Evolutionary conservation across 768 basidiomycete species (phyloP).

Genomic region (Melanogaster broomeanus): DNA sequence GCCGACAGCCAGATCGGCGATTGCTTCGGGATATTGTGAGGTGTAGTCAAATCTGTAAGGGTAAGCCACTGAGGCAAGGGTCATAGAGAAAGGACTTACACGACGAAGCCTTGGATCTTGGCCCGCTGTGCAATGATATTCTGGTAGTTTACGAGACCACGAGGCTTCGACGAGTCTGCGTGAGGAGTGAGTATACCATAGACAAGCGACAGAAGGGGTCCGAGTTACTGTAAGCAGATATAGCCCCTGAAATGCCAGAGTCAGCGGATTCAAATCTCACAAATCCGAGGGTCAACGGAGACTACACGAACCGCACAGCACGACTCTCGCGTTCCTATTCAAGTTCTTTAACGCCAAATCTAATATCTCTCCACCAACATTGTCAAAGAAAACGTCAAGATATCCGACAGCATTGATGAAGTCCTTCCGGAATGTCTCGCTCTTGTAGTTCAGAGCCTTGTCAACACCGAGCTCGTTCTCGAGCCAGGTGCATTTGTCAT

Average conservation of each 20-base stretch:
- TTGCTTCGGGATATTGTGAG: conserved; percentile 56
- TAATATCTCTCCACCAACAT: conserved; percentile 80
- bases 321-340: conserved; percentile 76
- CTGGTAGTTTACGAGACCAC: conserved; percentile 66
- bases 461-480: conserved; percentile 81
- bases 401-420: conserved; percentile 73
- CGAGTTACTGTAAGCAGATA: conserved; percentile 76
- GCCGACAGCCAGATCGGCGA: conserved; percentile 55
- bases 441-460: conserved; percentile 87
- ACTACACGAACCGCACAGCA: conserved; percentile 81
- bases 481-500: conserved; percentile 87
- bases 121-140: conserved; percentile 77
- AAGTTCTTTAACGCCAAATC: conserved; percentile 75
- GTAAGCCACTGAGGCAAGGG: conserved; percentile 1
- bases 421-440: conserved; percentile 64
- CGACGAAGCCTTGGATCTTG: conserved; percentile 81
- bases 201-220: neutral
- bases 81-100: conserved; percentile 44
- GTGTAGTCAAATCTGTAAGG: conserved; percentile 70
- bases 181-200: neutral
- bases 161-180: conserved; percentile 58
- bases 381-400: conserved; percentile 85
- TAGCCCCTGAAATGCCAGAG: conserved; percentile 56
- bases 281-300: conserved; percentile 25
- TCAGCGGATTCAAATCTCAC: conserved; percentile 1